Evolutionary conservation across 2,329 filamentous ascomycete genomes (phyloP).

Genomic region (Claviceps citrina): DNA sequence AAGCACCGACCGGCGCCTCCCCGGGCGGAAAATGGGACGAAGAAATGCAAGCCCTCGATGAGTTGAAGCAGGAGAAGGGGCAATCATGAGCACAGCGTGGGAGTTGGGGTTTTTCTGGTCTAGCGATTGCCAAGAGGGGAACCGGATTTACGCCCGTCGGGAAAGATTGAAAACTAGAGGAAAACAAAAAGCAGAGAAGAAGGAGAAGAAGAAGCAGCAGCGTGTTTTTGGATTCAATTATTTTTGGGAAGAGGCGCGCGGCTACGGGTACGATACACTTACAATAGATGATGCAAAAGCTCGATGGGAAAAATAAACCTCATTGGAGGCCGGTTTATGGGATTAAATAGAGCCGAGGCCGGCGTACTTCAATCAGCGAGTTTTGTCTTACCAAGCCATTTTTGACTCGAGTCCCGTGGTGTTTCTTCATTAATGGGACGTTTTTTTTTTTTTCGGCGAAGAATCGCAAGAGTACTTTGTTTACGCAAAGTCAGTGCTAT

Average conservation of each 20-base stretch:
- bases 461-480: too few species aligned
- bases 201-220: too few species aligned
- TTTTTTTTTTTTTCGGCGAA: too few species aligned
- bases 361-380: neutral
- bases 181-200: too few species aligned
- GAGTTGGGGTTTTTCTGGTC: too few species aligned
- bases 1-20: constrained; percentile 14
- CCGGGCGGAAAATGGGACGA: constrained; percentile 37
- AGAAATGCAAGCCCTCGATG: constrained; percentile 39
- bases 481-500: too few species aligned
- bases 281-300: neutral
- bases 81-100: neutral
- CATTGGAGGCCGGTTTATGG: neutral
- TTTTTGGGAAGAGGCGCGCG: neutral
- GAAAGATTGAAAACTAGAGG: too few species aligned
- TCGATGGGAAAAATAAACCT: neutral
- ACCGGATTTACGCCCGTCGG: too few species aligned
- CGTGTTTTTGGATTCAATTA: neutral
- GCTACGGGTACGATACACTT: neutral
- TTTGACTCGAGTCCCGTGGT: too few species aligned
- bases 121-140: too few species aligned
- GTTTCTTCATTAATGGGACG: too few species aligned
- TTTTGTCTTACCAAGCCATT: too few species aligned
- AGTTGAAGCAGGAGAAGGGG: constrained; percentile 11
- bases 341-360: neutral